Base-by-base conservation (phyloP, 2,329 filamentous ascomycete species). In the Alternaria infectoria region DNA sequence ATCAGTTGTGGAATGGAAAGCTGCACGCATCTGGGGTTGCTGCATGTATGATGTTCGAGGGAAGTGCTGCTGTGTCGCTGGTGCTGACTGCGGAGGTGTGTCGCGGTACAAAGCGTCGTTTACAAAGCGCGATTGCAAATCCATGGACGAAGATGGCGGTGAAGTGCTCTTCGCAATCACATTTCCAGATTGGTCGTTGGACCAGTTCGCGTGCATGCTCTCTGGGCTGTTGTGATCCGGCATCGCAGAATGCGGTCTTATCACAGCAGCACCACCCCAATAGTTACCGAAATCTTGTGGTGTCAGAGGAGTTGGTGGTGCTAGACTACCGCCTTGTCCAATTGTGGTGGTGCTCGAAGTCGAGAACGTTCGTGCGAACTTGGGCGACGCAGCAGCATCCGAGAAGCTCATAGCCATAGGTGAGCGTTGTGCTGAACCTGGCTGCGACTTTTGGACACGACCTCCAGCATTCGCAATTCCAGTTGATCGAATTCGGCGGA, bases 41-140 rank as follows among this genome's bases (percentile, higher is more conserved):
- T 75, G 76, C 73, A 80, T 78, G 58, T 79, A 81, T 8, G 73
- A 67, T 26, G 71, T 72, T 10, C 73, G 73, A 15, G 81, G 76
- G 61, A 85, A 85, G 49, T 73, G 79, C 68, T 83, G 81, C 64
- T 85, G 83, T n/a, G 79, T 81, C 3, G 83, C 82, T 13, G 83
- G 83, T 40, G 83, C 83, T 25, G 83, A 85, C 65, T 85, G 83
- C 8, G 83, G 83, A 40, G 83, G 83, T 5, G 83, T 84, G 61
- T 84, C 82, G 52, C 81, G 82, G 60, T 80, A 81, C 68, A 73
- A 67, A 68, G 60, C 72, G 17, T 78, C 78, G 44, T 75, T 77
- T 9, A 67, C 64, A 58, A 80, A 65, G 12, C 71, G 71, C 11
- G 70, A 68, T 47, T 79, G 72, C 13, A 75, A 46, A 49, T 80